These are phyloP conservation scores for Acanthochlamys bracteata DNA, from an alignment of 106 monocot species.

Conservation along the genomic window DNA sequence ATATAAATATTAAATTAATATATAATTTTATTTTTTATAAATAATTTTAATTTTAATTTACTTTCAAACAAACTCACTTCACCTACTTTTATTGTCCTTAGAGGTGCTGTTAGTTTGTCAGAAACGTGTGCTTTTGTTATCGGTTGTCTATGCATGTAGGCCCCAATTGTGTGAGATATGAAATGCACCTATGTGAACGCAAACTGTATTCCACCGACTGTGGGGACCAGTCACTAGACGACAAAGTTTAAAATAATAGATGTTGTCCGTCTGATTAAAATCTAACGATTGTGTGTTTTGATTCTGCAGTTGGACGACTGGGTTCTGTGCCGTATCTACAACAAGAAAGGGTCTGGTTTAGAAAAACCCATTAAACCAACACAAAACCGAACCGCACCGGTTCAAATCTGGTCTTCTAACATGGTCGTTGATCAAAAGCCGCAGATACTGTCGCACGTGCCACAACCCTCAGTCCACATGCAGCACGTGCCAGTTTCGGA, in stretches of 20 bases:
- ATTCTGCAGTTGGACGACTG: constrained; percentile 66
- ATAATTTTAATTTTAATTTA: background rate
- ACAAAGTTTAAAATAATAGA: background rate
- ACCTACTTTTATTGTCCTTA: too few relatives aligned
- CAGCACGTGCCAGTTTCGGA: constrained; percentile 11
- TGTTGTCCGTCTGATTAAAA: background rate
- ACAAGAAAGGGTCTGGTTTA: constrained; percentile 46
- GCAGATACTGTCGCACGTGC: constrained; percentile 9
- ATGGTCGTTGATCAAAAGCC: constrained; percentile 17
- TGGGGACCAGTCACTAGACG: too few relatives aligned
- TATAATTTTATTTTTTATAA: background rate
- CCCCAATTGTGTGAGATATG: background rate
- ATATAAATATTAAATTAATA: background rate
- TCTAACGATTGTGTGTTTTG: background rate
- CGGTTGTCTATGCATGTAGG: background rate
- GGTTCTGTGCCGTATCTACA: constrained; percentile 86
- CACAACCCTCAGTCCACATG: background rate
- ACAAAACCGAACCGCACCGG: background rate
- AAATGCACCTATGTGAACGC: background rate
- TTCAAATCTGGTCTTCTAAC: constrained; percentile 2
- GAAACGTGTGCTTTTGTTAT: background rate
- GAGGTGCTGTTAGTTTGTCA: too few relatives aligned
- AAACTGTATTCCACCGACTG: too few relatives aligned
- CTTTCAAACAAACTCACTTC: too few relatives aligned
- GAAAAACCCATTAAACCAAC: constrained; percentile 25